Conservation (phyloP, 768 basidiomycete genomes). For the Austroboletus eburneus region DNA sequence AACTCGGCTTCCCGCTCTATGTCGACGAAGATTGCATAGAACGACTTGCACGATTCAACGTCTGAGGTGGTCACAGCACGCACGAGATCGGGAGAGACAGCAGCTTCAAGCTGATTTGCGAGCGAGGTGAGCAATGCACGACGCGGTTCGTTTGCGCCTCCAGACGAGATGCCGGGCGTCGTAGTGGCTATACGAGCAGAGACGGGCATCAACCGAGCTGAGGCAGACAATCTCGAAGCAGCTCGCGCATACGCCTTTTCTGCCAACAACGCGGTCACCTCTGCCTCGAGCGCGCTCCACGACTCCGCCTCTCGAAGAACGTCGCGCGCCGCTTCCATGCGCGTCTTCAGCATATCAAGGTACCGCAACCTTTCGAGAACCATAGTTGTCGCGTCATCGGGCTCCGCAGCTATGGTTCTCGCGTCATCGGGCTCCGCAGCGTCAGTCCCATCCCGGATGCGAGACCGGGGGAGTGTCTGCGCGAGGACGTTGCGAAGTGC, state of each 20-base stretch:
- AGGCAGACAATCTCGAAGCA: conserved; percentile 88
- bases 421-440: conserved; percentile 31
- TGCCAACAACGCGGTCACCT: conserved; percentile 79
- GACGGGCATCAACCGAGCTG: conserved; percentile 82
- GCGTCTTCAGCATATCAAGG: conserved; percentile 76
- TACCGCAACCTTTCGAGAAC: conserved; percentile 75
- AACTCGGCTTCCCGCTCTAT: conserved; percentile 94
- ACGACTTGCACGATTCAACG: conserved; percentile 65
- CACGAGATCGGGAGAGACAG: conserved; percentile 85
- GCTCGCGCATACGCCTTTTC: conserved; percentile 84
- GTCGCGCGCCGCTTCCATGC: conserved; percentile 87
- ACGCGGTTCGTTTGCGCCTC: conserved; percentile 63
- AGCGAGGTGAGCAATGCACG: conserved; percentile 84
- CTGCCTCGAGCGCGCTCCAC: conserved; percentile 93
- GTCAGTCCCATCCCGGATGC: not conserved
- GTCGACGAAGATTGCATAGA: conserved; percentile 82
- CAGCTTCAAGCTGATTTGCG: conserved; percentile 93
- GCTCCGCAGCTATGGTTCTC: no score
- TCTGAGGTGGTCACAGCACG: conserved; percentile 82
- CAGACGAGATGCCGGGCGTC: conserved; percentile 12
- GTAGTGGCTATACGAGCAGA: conserved; percentile 92
- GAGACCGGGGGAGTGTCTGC: conserved; percentile 40
- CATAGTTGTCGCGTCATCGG: conserved; percentile 50
- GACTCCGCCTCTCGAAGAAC: conserved; percentile 93
- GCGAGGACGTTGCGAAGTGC: conserved; percentile 66